Conservation (phyloP, 371 early-diverging fungal species). For the Apophysomyces variabilis region DNA sequence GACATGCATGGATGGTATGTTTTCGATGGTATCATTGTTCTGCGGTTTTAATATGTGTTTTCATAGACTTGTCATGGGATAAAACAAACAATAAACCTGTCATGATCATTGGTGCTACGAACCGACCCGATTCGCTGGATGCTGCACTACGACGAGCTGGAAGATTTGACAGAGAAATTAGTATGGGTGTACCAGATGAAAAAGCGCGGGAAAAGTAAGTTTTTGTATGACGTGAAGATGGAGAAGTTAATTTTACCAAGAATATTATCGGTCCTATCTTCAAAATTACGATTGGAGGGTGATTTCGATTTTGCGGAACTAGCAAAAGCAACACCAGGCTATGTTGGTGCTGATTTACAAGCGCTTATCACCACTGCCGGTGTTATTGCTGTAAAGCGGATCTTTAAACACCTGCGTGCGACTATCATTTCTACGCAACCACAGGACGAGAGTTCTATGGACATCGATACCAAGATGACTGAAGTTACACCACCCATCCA, state of each 20-base stretch:
- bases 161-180: constrained; percentile 98
- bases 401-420: constrained; percentile 75
- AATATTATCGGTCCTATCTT: constrained; percentile 91
- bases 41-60: background rate
- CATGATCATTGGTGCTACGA: constrained; percentile 99
- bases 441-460: constrained; percentile 29
- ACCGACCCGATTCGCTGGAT: constrained; percentile 98
- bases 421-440: constrained; percentile 10
- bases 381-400: constrained; percentile 91
- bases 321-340: constrained; percentile 97
- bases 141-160: constrained; percentile 98
- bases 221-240: background rate
- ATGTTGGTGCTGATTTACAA: constrained; percentile 98
- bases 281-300: constrained; percentile 86
- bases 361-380: constrained; percentile 98
- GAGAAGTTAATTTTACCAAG: constrained; percentile 30
- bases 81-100: constrained; percentile 90
- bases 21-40: background rate
- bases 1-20: constrained; percentile 96
- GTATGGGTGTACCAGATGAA: constrained; percentile 98
- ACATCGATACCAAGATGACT: constrained; percentile 42
- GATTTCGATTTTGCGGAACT: constrained; percentile 88
- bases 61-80: constrained; percentile 78
- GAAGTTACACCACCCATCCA: constrained; percentile 33
- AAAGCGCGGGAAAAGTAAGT: constrained; percentile 85